A percentile compares a stretch with the other conserved stretches of the same genome.
Evolutionary conservation across 2,329 filamentous ascomycete genomes (phyloP).

Genomic region (Triangularia verruculosa): DNA sequence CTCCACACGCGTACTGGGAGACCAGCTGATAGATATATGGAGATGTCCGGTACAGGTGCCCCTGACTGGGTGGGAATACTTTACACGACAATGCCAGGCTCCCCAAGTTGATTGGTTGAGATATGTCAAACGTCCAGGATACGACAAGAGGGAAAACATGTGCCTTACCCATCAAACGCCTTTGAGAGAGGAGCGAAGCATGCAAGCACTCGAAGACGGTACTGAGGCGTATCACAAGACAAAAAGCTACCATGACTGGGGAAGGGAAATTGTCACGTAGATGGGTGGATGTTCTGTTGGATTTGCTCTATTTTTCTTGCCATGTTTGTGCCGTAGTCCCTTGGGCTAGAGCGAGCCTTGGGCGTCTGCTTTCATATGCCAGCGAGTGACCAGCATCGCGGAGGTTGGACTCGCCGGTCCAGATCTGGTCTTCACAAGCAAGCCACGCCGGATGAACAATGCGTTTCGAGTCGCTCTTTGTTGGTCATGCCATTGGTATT

Average conservation of each 20-base stretch:
- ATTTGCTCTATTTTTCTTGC: conserved; percentile 6
- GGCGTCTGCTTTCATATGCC: conserved; percentile 3
- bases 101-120: too few relatives aligned
- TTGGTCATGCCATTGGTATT: conserved; percentile 34
- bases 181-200: background rate
- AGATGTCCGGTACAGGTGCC: too few relatives aligned
- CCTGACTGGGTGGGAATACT: too few relatives aligned
- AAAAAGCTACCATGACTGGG: background rate
- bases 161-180: background rate
- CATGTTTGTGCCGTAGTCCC: conserved; percentile 8
- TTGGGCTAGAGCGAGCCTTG: conserved; percentile 2
- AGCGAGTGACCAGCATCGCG: conserved; percentile 2
- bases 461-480: conserved; percentile 15
- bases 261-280: background rate
- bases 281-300: conserved; percentile 3
- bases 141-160: background rate
- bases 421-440: conserved; percentile 14
- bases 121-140: background rate
- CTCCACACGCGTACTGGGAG: too few relatives aligned
- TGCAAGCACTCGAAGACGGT: background rate
- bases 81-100: too few relatives aligned
- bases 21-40: too few relatives aligned
- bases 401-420: background rate
- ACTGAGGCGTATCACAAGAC: background rate
- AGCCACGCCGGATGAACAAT: conserved; percentile 17